phyloP scores from a whole-genome alignment of 1,284 basidiomycete genomes.

The Boletus semigastroideus region DNA sequence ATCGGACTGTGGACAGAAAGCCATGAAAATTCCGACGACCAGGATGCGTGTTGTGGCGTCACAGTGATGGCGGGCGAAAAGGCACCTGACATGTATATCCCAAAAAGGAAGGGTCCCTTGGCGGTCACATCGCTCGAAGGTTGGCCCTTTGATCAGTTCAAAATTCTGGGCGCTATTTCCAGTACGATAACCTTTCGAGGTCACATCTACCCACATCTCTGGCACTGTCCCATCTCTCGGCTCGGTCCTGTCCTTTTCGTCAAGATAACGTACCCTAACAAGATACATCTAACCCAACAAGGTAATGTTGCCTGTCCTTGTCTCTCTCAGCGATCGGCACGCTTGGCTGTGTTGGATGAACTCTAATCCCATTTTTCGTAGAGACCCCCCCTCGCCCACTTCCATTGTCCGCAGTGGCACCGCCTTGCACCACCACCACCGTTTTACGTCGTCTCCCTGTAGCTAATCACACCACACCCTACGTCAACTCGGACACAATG shows the following conservation, averaged over 20 bases:
- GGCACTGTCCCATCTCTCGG: constrained; percentile 16
- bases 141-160: constrained; percentile 18
- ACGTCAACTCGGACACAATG: not conserved
- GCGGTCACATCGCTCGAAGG: constrained; percentile 37
- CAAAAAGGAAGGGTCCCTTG: constrained; percentile 29
- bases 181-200: constrained; percentile 38
- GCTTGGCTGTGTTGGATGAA: constrained; percentile 26
- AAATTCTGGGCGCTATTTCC: constrained; percentile 24
- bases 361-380: constrained; percentile 15
- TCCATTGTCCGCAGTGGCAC: constrained; percentile 28
- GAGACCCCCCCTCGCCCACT: constrained; percentile 2
- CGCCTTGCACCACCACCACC: constrained; percentile 25
- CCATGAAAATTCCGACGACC: constrained; percentile 36
- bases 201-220: constrained; percentile 26
- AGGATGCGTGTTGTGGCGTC: constrained; percentile 39
- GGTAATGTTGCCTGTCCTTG: constrained; percentile 35
- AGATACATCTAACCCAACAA: constrained; percentile 30
- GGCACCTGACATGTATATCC: constrained; percentile 27
- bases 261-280: constrained; percentile 34
- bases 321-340: constrained; percentile 33
- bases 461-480: constrained; percentile 16
- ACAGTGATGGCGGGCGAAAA: constrained; percentile 36
- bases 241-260: constrained; percentile 17
- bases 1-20: constrained; percentile 36
- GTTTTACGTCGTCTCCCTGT: constrained; percentile 24